phyloP scores from a whole-genome alignment of 805 yeast species.

The Yarrowia deformans region DNA sequence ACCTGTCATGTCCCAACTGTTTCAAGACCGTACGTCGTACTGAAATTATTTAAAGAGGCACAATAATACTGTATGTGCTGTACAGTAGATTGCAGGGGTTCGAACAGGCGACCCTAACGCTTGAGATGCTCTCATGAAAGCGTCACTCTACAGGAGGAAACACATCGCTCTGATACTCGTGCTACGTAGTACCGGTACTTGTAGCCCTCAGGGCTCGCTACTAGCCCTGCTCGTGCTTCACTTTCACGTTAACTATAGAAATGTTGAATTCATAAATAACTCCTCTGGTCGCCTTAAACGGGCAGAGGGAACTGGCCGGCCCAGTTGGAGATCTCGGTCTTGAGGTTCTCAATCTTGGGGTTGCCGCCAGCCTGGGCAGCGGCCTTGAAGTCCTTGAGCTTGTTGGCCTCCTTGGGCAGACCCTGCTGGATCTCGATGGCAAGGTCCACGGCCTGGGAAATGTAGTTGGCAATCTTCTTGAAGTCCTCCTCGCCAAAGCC shows the following conservation, averaged over 20 bases:
- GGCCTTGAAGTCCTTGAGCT: slow-evolving; percentile 93
- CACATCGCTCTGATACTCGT: no score
- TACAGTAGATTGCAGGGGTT: no score
- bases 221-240: not conserved
- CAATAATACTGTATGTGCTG: no score
- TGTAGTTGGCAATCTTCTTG: slow-evolving; percentile 76
- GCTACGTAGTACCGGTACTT: no score
- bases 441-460: slow-evolving; percentile 77
- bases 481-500: slow-evolving; percentile 92
- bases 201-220: no score
- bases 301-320: slow-evolving; percentile 63
- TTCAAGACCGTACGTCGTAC: no score
- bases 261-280: slow-evolving; percentile 37
- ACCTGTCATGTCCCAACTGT: no score
- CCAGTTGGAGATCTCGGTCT: slow-evolving; percentile 86
- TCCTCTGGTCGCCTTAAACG: slow-evolving; percentile 42
- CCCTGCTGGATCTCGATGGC: slow-evolving; percentile 77
- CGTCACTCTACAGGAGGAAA: no score
- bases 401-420: slow-evolving; percentile 92
- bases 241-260: slow-evolving; percentile 12
- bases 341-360: slow-evolving; percentile 69
- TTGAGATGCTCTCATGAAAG: no score
- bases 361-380: slow-evolving; percentile 70
- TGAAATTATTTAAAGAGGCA: no score
- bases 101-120: no score